Evolutionary conservation across 345 rosid genomes (phyloP).

Genomic region (Melaleuca quinquenervia): DNA sequence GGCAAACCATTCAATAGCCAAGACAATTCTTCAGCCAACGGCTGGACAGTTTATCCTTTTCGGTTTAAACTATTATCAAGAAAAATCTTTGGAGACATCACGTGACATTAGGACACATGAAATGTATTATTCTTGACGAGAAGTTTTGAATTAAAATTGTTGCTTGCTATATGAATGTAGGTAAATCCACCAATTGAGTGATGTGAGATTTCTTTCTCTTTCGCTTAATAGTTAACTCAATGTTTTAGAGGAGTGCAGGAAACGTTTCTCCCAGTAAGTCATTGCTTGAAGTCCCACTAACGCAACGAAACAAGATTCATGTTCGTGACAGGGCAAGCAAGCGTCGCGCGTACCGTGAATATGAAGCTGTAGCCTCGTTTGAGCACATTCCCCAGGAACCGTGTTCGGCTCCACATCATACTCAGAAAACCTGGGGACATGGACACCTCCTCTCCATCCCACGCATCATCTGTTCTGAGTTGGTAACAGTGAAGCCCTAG

Average conservation of each 20-base stretch:
- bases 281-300: slow-evolving; percentile 7
- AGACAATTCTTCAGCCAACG: neutral
- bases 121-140: neutral
- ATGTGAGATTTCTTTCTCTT: neutral
- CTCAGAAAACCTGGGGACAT: slow-evolving; percentile 61
- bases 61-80: neutral
- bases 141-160: neutral
- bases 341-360: slow-evolving; percentile 41
- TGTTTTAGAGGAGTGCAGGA: neutral
- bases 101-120: neutral
- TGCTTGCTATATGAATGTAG: neutral
- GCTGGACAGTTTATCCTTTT: neutral
- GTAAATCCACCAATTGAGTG: neutral
- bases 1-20: neutral
- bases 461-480: slow-evolving; percentile 32
- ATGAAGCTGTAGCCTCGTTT: slow-evolving; percentile 51
- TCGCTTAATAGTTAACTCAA: neutral
- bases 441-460: slow-evolving; percentile 36
- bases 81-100: neutral
- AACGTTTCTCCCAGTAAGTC: neutral
- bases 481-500: slow-evolving; percentile 55
- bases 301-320: neutral
- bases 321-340: neutral
- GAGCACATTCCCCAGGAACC: slow-evolving; percentile 51
- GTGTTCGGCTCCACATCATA: slow-evolving; percentile 86